These are phyloP conservation scores for Schizophyllum commune DNA, from an alignment of 1,284 basidiomycete species.

Conservation along the genomic window DNA sequence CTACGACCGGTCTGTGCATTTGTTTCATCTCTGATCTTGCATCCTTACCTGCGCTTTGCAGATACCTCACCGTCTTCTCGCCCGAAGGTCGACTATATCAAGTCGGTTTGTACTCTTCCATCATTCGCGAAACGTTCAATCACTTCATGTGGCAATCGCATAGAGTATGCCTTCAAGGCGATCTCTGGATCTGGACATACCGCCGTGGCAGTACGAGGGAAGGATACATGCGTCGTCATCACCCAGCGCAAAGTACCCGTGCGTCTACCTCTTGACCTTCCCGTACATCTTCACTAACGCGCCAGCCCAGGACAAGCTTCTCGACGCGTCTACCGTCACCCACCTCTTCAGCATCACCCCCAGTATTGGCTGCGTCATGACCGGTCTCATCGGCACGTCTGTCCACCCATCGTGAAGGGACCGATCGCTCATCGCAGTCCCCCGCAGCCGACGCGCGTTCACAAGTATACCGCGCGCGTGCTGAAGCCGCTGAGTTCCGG, in stretches of 20 bases:
- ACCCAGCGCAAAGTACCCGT: constrained; percentile 99
- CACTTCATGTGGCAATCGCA: constrained; percentile 7
- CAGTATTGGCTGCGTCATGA: constrained; percentile 96
- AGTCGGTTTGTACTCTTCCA: constrained; percentile 70
- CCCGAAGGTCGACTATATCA: constrained; percentile 93
- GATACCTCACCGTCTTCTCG: constrained; percentile 91
- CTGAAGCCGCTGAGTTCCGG: constrained; percentile 91
- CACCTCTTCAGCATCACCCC: constrained; percentile 97
- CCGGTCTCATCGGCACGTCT: constrained; percentile 77
- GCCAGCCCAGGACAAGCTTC: constrained; percentile 81
- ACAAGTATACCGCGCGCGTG: constrained; percentile 84
- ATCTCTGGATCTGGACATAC: constrained; percentile 97
- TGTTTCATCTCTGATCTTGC: neutral
- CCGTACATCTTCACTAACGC: constrained; percentile 1
- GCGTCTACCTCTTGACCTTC: constrained; percentile 20
- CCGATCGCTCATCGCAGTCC: constrained; percentile 9
- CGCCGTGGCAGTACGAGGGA: constrained; percentile 86
- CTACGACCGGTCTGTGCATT: constrained; percentile 55
- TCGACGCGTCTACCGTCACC: constrained; percentile 92
- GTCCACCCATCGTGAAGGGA: neutral
- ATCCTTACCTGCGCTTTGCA: constrained; percentile 18
- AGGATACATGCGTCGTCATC: constrained; percentile 92
- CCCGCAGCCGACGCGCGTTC: constrained; percentile 82
- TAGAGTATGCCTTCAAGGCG: constrained; percentile 99
- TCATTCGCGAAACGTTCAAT: constrained; percentile 2